These are phyloP conservation scores for Pholiota molesta DNA, from an alignment of 768 basidiomycete genomes.

Conservation along the genomic window DNA sequence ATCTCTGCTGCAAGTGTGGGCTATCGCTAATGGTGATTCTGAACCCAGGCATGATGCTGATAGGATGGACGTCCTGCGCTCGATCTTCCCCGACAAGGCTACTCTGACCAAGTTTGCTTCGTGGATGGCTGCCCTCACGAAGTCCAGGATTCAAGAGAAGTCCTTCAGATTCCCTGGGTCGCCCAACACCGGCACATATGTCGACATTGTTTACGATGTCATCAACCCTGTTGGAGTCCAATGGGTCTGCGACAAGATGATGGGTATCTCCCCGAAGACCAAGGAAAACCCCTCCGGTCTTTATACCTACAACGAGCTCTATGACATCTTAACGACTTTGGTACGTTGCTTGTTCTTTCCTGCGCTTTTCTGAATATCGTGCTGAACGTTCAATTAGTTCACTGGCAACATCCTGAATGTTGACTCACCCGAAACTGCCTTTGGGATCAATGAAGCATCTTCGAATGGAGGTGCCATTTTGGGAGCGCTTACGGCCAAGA, in stretches of 20 bases:
- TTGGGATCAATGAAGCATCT: conserved; percentile 15
- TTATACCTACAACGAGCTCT: conserved; percentile 50
- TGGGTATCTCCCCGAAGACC: conserved; percentile 51
- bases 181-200: conserved; percentile 30
- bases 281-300: conserved; percentile 43
- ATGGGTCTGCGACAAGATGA: conserved; percentile 35
- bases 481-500: conserved; percentile 13
- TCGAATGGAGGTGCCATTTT: conserved; percentile 11
- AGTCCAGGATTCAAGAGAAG: conserved; percentile 32
- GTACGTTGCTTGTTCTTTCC: conserved; percentile 23
- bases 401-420: conserved; percentile 15
- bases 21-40: background rate
- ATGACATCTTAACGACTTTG: conserved; percentile 42
- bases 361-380: background rate
- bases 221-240: conserved; percentile 45
- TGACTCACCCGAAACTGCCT: conserved; percentile 9
- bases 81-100: conserved; percentile 39
- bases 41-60: conserved; percentile 35
- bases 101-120: conserved; percentile 29
- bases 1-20: background rate
- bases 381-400: conserved; percentile 10
- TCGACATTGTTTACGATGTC: conserved; percentile 54
- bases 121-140: conserved; percentile 33
- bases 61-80: conserved; percentile 31
- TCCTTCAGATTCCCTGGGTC: conserved; percentile 33